phyloP scores from a whole-genome alignment of 164 flowering plant species.

The Pachysandra terminalis region DNA sequence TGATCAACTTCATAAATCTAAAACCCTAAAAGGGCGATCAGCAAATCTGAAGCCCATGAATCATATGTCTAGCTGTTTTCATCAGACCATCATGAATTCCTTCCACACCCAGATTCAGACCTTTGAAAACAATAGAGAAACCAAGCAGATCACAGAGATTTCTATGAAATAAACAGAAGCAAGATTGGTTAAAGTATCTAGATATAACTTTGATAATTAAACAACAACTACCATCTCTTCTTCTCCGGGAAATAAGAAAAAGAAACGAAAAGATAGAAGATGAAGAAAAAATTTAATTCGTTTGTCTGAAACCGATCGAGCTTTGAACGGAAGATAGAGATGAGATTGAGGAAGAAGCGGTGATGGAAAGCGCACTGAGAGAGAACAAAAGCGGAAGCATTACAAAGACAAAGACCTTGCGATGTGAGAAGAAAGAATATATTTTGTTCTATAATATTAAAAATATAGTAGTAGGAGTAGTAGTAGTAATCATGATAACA shows the following conservation, averaged over 20 bases:
- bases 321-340: slow-evolving; percentile 5
- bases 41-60: background rate
- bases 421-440: slow-evolving; percentile 16
- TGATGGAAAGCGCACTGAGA: slow-evolving; percentile 6
- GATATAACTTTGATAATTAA: no score
- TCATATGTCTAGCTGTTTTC: background rate
- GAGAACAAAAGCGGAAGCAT: slow-evolving; percentile 11
- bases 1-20: background rate
- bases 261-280: background rate
- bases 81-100: background rate
- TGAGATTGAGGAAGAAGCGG: slow-evolving; percentile 2
- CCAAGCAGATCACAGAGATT: background rate
- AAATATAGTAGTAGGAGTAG: no score
- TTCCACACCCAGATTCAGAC: background rate
- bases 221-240: background rate
- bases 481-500: no score
- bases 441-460: no score
- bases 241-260: background rate
- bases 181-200: background rate
- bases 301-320: background rate
- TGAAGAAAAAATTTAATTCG: background rate
- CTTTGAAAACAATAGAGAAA: background rate
- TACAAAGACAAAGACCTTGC: slow-evolving; percentile 12
- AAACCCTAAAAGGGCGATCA: background rate
- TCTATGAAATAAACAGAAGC: background rate